These are phyloP conservation scores for Alternaria triticina DNA, from an alignment of 2,329 filamentous ascomycete species.

Conservation along the genomic window DNA sequence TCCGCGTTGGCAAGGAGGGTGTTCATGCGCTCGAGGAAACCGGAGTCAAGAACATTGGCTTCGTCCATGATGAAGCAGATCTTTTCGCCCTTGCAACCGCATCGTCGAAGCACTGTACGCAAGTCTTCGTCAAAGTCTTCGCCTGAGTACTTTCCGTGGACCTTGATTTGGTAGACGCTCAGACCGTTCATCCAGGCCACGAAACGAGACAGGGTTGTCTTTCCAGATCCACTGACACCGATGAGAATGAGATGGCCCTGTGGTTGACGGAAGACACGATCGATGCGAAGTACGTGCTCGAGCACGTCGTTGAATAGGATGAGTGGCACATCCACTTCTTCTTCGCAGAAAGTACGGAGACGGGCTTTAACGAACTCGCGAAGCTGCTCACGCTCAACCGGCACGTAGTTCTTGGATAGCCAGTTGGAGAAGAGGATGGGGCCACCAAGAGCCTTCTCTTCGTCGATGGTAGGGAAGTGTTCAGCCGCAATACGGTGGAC, in stretches of 20 bases:
- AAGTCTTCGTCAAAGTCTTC: conserved; percentile 99
- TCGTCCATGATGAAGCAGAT: conserved; percentile 99
- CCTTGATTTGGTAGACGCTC: conserved; percentile 99
- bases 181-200: conserved; percentile 99
- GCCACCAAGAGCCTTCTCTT: conserved; percentile 83
- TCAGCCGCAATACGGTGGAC: conserved; percentile 87
- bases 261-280: conserved; percentile 97
- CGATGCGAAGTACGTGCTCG: conserved; percentile 96
- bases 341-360: conserved; percentile 97
- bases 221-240: conserved; percentile 96
- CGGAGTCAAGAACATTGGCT: conserved; percentile 96
- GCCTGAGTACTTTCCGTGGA: conserved; percentile 96
- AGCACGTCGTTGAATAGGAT: conserved; percentile 99
- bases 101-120: conserved; percentile 87
- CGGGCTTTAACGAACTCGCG: conserved; percentile 97
- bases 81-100: conserved; percentile 97
- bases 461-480: conserved; percentile 94
- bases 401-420: conserved; percentile 98
- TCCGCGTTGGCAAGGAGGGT: conserved; percentile 98
- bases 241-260: conserved; percentile 98
- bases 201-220: conserved; percentile 96
- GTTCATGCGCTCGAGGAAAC: conserved; percentile 99
- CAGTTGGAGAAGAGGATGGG: conserved; percentile 99
- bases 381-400: conserved; percentile 92
- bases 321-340: conserved; percentile 97